Base-by-base conservation (phyloP, 1,139 yeast species). In the Hansenula sp. region DNA sequence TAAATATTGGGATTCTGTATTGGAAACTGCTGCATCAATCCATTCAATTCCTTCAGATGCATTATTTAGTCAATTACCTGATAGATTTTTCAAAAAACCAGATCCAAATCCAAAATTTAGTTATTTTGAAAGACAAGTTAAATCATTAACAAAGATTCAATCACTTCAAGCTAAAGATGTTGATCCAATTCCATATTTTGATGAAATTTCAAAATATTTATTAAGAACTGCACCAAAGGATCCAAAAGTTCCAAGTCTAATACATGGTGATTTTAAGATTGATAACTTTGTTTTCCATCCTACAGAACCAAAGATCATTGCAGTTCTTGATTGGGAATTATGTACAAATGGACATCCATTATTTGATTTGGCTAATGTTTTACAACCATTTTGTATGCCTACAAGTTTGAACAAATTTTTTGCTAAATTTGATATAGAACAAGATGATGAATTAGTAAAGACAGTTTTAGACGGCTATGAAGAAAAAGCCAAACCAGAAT, bases 231-330 rank as follows among this genome's bases (percentile, higher is more conserved):
- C 73, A 0, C 79, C 84, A 17, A 42, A 50, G 26, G 86, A 82
- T 45, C 74, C 79, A 0, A 52, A 62, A 3, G 59, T 66, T 9
- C 63, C 69, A 37, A 61, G 74, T 2, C 67, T 80, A 48, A 77
- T 79, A 32, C 87, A 80, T 50, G 87, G 87, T 1, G 87, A 80
- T 57, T 80, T 75, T 64, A 80, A 80, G 53, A 77, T 80, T 35
- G 87, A 80, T 56, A 80, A 80, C 52, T 54, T 80, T 28, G 63
- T 80, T 10, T 79, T 75, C 53, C 76, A 77, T 48, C 73, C 75
- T 8, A 61, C 68, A 1, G 68, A 71, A 36, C 71, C 73, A 18
- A 57, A 61, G 36, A 79, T 79, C 4, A 61, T 73, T 40, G 84
- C 84, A 0, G 76, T 80, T 1, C 64, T 80, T 38, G 86, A 80